Base-by-base conservation (phyloP, 2,329 filamentous ascomycete species). In the Microcyclospora tardicrescens region DNA sequence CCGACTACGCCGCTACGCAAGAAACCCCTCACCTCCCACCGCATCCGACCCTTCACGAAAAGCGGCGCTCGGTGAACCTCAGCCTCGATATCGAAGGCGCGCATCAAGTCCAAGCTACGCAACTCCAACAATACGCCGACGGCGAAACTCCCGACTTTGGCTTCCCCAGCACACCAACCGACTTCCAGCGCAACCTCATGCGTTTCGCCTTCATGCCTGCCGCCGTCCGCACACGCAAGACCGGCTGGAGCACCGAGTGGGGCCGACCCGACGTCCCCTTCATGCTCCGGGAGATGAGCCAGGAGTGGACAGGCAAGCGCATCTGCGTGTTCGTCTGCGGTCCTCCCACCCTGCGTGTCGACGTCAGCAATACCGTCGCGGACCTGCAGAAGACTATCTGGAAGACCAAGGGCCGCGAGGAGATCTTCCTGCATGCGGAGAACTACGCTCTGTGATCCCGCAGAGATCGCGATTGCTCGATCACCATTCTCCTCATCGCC, bases 271-370 rank as follows among this genome's bases (percentile, higher is more conserved):
- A 94, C 50, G 73, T 96, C 28, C 81, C 84, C 1, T 89, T 81
- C 58, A 84, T 93, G 75, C 71, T 96, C 38, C 79, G 76, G 53
- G 78, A 91, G 47, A 80, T 86, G 73, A 82, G 84, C 4, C 78
- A 75, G 15, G 80, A 78, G n/a, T 79, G 78, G 37, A 80, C 93
- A 41, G 87, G 89, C 2, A 70, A 81, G 33, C 68, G 85, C 41
- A 86, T 84, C 2, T 89, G 85, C 49, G 84, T 95, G 5, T 94
- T 93, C 59, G 87, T 96, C 11, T 96, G 89, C 55, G 89, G 89
- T 0, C 89, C 89, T 13, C 77, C 84, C 1, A 70, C 76, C 41
- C 93, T 95, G 86, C 69, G 89, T 46, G 77, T 87, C 10, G 85
- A 86, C 49, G 87, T 95, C 12, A 79, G 83, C n/a, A 83, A 77